Percentiles rank a stretch among this genome's conserved stretches.
Evolutionary conservation across 495 filamentous ascomycete species (phyloP).

Genomic region (Daldinia concentrica): DNA sequence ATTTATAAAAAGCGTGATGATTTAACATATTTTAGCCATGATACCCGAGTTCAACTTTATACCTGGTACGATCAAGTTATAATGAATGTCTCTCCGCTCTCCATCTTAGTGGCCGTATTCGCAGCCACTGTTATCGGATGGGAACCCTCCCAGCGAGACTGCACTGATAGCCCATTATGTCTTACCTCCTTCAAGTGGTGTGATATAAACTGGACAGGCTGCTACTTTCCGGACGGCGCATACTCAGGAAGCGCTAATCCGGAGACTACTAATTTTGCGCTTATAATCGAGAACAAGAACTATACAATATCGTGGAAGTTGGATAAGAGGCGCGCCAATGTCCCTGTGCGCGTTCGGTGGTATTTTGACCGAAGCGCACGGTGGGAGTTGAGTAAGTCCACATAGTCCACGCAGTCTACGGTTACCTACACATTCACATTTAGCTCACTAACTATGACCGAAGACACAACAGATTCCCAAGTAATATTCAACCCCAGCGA

Average conservation of each 20-base stretch:
- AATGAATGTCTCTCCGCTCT: neutral
- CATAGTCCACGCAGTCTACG: neutral
- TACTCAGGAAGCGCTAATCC: neutral
- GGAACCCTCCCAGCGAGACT: constrained; percentile 6
- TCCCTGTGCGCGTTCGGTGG: constrained; percentile 10
- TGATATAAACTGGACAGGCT: neutral
- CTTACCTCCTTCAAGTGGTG: constrained; percentile 8
- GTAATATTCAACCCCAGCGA: constrained; percentile 4
- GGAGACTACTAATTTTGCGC: neutral
- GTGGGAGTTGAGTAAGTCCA: constrained; percentile 11
- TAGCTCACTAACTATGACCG: neutral
- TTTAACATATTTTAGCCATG: too few species aligned
- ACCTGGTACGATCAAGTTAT: too few species aligned
- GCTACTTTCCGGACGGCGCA: constrained; percentile 5
- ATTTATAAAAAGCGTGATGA: too few species aligned
- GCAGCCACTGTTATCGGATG: neutral
- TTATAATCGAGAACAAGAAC: neutral
- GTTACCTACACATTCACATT: neutral
- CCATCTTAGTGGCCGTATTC: neutral
- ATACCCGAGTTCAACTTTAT: too few species aligned
- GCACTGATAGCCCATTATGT: neutral
- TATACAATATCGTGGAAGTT: constrained; percentile 7
- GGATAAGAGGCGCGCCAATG: neutral
- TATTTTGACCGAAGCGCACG: neutral
- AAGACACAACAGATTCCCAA: constrained; percentile 15